Conservation (phyloP, 2,329 filamentous ascomycete genomes). For the Amauroascus niger region DNA sequence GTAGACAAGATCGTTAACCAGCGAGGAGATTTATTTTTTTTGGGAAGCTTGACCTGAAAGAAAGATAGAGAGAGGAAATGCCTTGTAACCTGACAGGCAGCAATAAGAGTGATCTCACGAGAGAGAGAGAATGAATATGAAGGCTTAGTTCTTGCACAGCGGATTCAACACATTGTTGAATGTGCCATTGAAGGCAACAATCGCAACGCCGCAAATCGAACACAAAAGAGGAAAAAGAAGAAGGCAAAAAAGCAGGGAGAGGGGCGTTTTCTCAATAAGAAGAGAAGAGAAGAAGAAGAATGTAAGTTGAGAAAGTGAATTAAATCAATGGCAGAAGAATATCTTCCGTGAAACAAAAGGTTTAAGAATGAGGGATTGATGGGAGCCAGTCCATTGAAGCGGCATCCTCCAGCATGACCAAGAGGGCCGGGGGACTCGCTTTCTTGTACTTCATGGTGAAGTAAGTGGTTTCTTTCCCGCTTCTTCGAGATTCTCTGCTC, state of each 20-base stretch:
- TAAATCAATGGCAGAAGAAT: not conserved
- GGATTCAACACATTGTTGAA: slow-evolving; percentile 12
- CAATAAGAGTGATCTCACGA: slow-evolving; percentile 2
- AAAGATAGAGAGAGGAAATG: not conserved
- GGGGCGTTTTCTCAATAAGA: slow-evolving; percentile 8
- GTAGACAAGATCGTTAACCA: not conserved
- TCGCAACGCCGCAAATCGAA: slow-evolving; percentile 1
- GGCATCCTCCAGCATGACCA: not conserved
- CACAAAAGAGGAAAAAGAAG: not conserved
- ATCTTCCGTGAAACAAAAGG: slow-evolving; percentile 11
- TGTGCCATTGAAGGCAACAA: slow-evolving; percentile 13
- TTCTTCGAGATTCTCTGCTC: not conserved
- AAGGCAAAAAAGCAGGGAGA: not conserved
- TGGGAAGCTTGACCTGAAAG: not conserved
- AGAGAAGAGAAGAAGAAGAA: not conserved
- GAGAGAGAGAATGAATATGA: slow-evolving; percentile 1
- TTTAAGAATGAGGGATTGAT: slow-evolving; percentile 3
- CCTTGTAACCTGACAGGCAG: slow-evolving; percentile 7
- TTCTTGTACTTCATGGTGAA: slow-evolving; percentile 10
- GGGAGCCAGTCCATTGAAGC: slow-evolving; percentile 9
- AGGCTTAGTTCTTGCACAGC: slow-evolving; percentile 1
- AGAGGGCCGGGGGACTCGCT: slow-evolving; percentile 1
- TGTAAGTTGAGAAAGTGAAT: not conserved
- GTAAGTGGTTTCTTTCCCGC: slow-evolving; percentile 4
- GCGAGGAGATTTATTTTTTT: no score